These are phyloP conservation scores for Saccharomycopsis fermentans DNA, from an alignment of 805 yeast species.

Conservation along the genomic window DNA sequence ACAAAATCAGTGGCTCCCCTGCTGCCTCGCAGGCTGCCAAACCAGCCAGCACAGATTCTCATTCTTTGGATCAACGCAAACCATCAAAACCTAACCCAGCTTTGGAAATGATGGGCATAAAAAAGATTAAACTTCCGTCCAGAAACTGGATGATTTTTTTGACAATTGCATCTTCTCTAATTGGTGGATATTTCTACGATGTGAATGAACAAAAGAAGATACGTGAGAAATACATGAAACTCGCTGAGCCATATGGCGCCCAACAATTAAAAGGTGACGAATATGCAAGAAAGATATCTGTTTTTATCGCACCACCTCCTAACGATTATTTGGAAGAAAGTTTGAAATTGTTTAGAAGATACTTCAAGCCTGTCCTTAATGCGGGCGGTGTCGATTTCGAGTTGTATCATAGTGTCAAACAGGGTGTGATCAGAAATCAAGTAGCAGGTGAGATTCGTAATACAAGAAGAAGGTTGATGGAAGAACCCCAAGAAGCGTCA, in stretches of 20 bases:
- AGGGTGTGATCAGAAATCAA: constrained; percentile 74
- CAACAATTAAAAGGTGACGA: constrained; percentile 37
- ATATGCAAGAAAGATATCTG: constrained; percentile 64
- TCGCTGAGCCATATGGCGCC: constrained; percentile 45
- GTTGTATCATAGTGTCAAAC: constrained; percentile 64
- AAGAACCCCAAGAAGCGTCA: constrained; percentile 21
- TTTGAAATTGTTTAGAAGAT: constrained; percentile 35
- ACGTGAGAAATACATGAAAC: constrained; percentile 52
- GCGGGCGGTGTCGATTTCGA: constrained; percentile 65
- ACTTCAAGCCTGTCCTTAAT: constrained; percentile 61
- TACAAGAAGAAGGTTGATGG: constrained; percentile 40
- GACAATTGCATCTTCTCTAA: constrained; percentile 50
- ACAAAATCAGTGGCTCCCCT: not conserved
- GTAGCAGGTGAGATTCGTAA: constrained; percentile 80
- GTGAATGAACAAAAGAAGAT: constrained; percentile 58
- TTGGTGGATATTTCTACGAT: constrained; percentile 78
- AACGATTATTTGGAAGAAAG: constrained; percentile 86
- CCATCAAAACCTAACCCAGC: constrained; percentile 54
- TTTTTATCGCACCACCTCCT: constrained; percentile 95
- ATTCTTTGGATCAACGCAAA: not conserved
- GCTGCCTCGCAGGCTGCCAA: not conserved
- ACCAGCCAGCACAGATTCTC: not conserved
- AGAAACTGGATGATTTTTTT: constrained; percentile 92
- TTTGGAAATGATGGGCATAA: constrained; percentile 74
- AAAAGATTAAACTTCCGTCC: constrained; percentile 68